These are phyloP conservation scores for Rhodotorula kratochvilovae DNA, from an alignment of 768 basidiomycete species.

Conservation along the genomic window DNA sequence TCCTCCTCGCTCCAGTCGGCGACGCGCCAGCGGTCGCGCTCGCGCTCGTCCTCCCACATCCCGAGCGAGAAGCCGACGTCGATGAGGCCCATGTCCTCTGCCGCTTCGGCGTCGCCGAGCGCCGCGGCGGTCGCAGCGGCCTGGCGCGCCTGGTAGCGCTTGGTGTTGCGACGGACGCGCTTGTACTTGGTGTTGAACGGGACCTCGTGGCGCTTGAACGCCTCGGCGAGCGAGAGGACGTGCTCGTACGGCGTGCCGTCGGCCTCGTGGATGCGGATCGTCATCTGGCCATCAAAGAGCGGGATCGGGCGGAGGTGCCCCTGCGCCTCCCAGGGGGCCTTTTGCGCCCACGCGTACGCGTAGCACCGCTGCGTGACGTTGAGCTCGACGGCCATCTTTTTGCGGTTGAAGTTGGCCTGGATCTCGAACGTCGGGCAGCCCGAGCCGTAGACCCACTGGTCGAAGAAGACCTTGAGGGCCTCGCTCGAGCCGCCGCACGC, in stretches of 20 bases:
- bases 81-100: conserved; percentile 79
- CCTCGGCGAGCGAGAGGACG: conserved; percentile 79
- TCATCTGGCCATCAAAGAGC: conserved; percentile 98
- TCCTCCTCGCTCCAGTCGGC: conserved; percentile 98
- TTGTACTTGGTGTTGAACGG: conserved; percentile 99
- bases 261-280: conserved; percentile 96
- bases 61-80: conserved; percentile 91
- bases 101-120: conserved; percentile 75
- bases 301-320: conserved; percentile 57
- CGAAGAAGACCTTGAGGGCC: conserved; percentile 84
- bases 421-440: conserved; percentile 90
- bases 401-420: conserved; percentile 86
- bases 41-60: conserved; percentile 87
- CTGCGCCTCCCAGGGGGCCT: conserved; percentile 40
- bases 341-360: conserved; percentile 50
- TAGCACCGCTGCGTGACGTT: conserved; percentile 84
- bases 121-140: conserved; percentile 81
- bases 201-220: conserved; percentile 91
- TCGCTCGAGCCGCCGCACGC: conserved; percentile 65
- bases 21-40: conserved; percentile 90
- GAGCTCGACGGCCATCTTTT: conserved; percentile 97
- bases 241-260: conserved; percentile 99
- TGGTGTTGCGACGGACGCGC: conserved; percentile 89
- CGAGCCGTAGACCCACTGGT: conserved; percentile 98
- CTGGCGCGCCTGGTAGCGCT: conserved; percentile 88